Evolutionary conservation across 345 rosid genomes (phyloP), one percentile per base, ranked within the genome.

Genomic region (Cochlearia excelsa): DNA sequence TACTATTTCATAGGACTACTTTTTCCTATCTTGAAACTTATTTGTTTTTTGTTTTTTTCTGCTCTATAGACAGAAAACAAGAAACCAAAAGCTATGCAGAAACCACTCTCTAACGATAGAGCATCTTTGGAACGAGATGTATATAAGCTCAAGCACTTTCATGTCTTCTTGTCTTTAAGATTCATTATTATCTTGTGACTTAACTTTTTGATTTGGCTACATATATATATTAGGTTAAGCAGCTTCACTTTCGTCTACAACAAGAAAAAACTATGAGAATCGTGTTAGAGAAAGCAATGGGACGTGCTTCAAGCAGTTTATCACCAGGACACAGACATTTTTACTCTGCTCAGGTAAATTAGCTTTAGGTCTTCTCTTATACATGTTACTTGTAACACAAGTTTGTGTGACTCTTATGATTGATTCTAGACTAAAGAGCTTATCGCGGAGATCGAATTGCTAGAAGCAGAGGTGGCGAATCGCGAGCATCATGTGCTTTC

Each of bases 321-420:
- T 91, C 98, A 47, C 96, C 95, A 16, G 95, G 98, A n/a, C 96
- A 91, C 59, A 79, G 84, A 68, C 88, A 91, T 73, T 87, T 91
- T 58, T 16, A 16, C 23, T 65, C 90, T 54, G 54, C 83, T 38
- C 84, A 88, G 80, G 96, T 88, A 71, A 64, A 27, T 28, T 33
- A 3, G 3, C 1, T 40, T 66, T 56, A 11, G 28, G 8, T 35
- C 3, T 26, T 10, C 33, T 37, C 5, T 2, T 5, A 2, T 33
- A 5, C 0, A 5, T 2, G 5, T 29, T 27, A 9, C 10, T 26
- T 34, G 6, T 55, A 7, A 29, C 16, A n/a, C 35, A 16, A n/a
- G 10, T 54, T 52, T 29, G 40, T 45, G 40, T 47, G 63, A 33
- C 30, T 43, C 30, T 38, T 26, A 26, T 57, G 47, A 69, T 4